These are phyloP conservation scores for Aspergillus avenaceus DNA, from an alignment of 495 filamentous ascomycete genomes.

Conservation along the genomic window DNA sequence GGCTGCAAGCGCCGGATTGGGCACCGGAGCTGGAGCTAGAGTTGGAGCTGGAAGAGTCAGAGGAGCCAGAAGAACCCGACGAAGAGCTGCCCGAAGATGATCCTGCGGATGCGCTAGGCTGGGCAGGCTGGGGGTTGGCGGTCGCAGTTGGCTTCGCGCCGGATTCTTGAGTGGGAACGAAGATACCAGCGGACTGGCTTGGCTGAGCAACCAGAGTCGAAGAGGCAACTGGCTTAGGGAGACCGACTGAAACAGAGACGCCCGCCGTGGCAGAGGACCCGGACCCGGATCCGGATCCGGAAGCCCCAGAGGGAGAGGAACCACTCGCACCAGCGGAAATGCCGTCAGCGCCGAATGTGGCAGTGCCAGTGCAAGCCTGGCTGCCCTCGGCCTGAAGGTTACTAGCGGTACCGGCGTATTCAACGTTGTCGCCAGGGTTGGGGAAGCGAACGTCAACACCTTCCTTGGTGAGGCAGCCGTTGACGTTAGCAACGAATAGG, in stretches of 20 bases:
- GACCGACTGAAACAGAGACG: constrained; percentile 4
- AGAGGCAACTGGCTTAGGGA: constrained; percentile 9
- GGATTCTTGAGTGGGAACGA: constrained; percentile 8
- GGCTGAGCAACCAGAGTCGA: constrained; percentile 26
- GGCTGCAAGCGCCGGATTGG: constrained; percentile 35
- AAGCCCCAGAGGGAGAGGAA: constrained; percentile 8
- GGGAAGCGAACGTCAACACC: constrained; percentile 61
- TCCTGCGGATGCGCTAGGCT: constrained; percentile 2
- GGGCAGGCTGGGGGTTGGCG: not conserved
- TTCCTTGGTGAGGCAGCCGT: constrained; percentile 56
- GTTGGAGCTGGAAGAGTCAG: not conserved
- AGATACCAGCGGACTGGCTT: constrained; percentile 14
- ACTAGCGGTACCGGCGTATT: constrained; percentile 17
- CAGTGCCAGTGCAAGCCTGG: constrained; percentile 29
- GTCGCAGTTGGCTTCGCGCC: constrained; percentile 10
- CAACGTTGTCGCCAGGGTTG: constrained; percentile 65
- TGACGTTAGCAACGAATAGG: constrained; percentile 79
- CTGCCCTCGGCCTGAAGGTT: constrained; percentile 26
- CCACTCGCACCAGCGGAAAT: constrained; percentile 8
- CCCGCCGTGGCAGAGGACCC: constrained; percentile 10
- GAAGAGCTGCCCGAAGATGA: constrained; percentile 8
- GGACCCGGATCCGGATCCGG: constrained; percentile 13
- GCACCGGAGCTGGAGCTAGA: constrained; percentile 13
- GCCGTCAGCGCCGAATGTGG: constrained; percentile 26
- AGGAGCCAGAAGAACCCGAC: constrained; percentile 6